Conservation (phyloP, 495 filamentous ascomycete genomes). For the Daldinia childiae region DNA sequence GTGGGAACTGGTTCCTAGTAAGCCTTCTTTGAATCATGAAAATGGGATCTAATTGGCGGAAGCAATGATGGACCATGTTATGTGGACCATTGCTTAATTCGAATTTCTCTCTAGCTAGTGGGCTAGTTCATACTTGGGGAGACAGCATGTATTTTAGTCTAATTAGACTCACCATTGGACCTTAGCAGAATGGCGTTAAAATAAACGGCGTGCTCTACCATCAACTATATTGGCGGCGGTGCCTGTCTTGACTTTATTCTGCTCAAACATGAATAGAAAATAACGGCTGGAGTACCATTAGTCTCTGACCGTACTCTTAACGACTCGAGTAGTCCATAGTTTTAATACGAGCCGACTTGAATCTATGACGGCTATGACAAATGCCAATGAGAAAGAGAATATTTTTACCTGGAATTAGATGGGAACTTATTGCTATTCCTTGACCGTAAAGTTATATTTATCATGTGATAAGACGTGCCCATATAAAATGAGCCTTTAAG, state of each 20-base stretch:
- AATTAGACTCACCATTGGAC: neutral
- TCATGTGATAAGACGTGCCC: neutral
- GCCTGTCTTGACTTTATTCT: neutral
- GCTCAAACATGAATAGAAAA: neutral
- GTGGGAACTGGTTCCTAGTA: neutral
- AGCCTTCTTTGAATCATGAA: neutral
- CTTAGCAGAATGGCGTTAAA: neutral
- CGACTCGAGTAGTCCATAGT: neutral
- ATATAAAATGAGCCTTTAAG: neutral
- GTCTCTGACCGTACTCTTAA: neutral
- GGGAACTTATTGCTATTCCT: too few species aligned
- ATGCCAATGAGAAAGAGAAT: too few species aligned
- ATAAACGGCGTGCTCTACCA: neutral
- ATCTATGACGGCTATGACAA: neutral
- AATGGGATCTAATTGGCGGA: neutral
- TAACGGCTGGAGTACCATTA: neutral
- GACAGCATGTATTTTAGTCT: neutral
- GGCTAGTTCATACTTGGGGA: neutral
- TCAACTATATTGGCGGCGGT: neutral
- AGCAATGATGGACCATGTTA: neutral
- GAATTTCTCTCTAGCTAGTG: neutral
- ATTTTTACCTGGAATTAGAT: too few species aligned
- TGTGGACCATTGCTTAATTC: neutral
- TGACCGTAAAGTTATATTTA: neutral
- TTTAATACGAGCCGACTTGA: neutral